A percentile compares a stretch with the other conserved stretches of the same genome.
Conservation (phyloP, 164 flowering plant species). For the Annona squamosa region DNA sequence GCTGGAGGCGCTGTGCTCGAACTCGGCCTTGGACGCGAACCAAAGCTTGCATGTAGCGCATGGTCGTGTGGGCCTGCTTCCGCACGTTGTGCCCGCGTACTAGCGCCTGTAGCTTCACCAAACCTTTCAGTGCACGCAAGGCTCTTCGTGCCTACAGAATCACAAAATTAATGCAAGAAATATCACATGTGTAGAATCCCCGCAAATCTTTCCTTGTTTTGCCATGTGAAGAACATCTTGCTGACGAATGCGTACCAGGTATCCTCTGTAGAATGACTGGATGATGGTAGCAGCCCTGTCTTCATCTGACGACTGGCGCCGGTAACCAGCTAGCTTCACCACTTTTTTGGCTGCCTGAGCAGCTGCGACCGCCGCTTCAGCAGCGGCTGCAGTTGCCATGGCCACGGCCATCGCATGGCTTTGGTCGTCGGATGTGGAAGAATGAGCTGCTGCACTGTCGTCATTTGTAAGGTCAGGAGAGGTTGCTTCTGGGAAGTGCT, state of each 20-base stretch:
- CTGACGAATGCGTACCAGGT: slow-evolving; percentile 43
- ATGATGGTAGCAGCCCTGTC: slow-evolving; percentile 64
- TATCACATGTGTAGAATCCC: background rate
- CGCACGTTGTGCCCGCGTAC: slow-evolving; percentile 93
- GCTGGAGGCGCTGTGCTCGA: slow-evolving; percentile 58
- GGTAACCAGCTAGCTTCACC: slow-evolving; percentile 66
- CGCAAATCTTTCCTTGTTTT: background rate
- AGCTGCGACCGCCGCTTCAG: slow-evolving; percentile 87
- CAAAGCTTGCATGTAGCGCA: slow-evolving; percentile 96
- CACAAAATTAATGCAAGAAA: background rate
- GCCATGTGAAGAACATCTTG: background rate
- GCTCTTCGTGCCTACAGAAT: slow-evolving; percentile 73
- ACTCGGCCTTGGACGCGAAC: slow-evolving; percentile 89
- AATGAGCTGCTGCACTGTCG: slow-evolving; percentile 34
- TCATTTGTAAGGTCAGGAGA: slow-evolving; percentile 59
- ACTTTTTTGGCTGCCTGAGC: slow-evolving; percentile 93
- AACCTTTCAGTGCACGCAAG: slow-evolving; percentile 77
- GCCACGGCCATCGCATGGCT: slow-evolving; percentile 84
- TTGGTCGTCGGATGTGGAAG: slow-evolving; percentile 42
- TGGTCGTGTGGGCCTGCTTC: slow-evolving; percentile 94
- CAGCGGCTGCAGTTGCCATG: slow-evolving; percentile 83
- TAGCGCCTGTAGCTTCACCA: slow-evolving; percentile 90
- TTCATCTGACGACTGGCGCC: slow-evolving; percentile 72
- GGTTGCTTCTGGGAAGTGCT: slow-evolving; percentile 71
- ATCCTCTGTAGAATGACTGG: slow-evolving; percentile 81